Conservation (phyloP, 768 basidiomycete genomes). For the Hygrophoropsis aurantiaca region DNA sequence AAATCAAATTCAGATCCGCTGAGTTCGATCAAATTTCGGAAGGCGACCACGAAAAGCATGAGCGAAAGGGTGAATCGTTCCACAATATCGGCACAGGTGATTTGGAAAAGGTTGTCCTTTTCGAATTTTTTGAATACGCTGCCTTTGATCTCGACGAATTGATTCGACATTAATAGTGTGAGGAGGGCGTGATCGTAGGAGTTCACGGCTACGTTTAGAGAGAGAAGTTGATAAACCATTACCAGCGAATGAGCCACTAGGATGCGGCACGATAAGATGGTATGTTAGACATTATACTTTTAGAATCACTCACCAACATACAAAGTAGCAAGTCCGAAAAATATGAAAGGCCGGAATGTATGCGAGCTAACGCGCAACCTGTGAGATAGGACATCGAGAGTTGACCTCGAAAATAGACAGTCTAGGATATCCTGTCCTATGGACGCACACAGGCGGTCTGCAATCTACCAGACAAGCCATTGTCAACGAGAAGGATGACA, state of each 20-base stretch:
- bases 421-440: conserved; percentile 98
- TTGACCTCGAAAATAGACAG: conserved; percentile 92
- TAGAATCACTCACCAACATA: conserved; percentile 68
- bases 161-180: conserved; percentile 93
- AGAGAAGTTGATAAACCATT: conserved; percentile 92
- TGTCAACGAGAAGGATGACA: background rate
- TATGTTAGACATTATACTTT: too few relatives aligned
- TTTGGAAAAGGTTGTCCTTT: conserved; percentile 97
- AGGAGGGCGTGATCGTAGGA: conserved; percentile 96
- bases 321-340: conserved; percentile 75
- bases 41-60: conserved; percentile 89
- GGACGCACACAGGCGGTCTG: conserved; percentile 89
- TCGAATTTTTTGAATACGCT: conserved; percentile 99
- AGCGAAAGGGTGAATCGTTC: conserved; percentile 91
- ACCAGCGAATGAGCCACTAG: conserved; percentile 88
- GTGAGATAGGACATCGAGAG: conserved; percentile 71
- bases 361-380: conserved; percentile 58
- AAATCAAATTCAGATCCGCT: conserved; percentile 87
- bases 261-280: background rate
- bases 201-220: conserved; percentile 96
- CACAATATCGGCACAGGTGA: conserved; percentile 98
- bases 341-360: conserved; percentile 78
- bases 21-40: conserved; percentile 93
- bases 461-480: conserved; percentile 61
- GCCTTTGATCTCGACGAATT: conserved; percentile 99